Evolutionary conservation across 352 stramenopile species (phyloP).

Genomic region (Thalassiosira mediterranea): DNA sequence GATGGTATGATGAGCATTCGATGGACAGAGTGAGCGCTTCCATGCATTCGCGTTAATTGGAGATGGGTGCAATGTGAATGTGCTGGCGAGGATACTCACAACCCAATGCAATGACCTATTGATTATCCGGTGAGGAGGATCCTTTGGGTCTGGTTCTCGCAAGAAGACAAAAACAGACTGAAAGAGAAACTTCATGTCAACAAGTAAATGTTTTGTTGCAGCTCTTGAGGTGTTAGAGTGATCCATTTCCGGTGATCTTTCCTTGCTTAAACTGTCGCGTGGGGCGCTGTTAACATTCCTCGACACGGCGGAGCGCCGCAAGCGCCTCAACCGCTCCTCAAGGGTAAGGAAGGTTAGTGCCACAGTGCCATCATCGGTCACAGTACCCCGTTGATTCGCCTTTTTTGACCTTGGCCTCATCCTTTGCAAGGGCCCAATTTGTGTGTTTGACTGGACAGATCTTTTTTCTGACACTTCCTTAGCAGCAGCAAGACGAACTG

Average conservation of each 20-base stretch:
- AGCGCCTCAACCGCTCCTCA: slow-evolving; percentile 77
- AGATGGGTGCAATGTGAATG: too few relatives aligned
- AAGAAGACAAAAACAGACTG: slow-evolving; percentile 80
- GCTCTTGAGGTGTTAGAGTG: slow-evolving; percentile 4
- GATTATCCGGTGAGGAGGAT: slow-evolving; percentile 74
- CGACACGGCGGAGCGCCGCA: slow-evolving; percentile 51
- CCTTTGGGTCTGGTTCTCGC: slow-evolving; percentile 36
- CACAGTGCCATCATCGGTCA: slow-evolving; percentile 30
- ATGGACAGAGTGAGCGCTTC: background rate
- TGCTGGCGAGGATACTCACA: too few relatives aligned
- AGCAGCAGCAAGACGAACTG: slow-evolving; percentile 39
- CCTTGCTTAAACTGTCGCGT: background rate
- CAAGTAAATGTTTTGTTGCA: slow-evolving; percentile 48
- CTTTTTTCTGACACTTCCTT: slow-evolving; percentile 32
- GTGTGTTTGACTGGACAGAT: slow-evolving; percentile 16
- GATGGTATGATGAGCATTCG: background rate
- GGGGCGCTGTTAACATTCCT: slow-evolving; percentile 19
- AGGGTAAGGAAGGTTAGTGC: slow-evolving; percentile 81
- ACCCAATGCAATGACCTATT: slow-evolving; percentile 73
- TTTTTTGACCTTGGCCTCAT: slow-evolving; percentile 45
- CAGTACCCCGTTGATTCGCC: slow-evolving; percentile 9
- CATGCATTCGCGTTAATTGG: too few relatives aligned
- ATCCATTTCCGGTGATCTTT: slow-evolving; percentile 33
- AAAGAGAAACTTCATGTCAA: slow-evolving; percentile 78
- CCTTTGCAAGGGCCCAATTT: slow-evolving; percentile 23